A percentile compares a stretch with the other conserved stretches of the same genome.
Conservation (phyloP, 768 basidiomycete species). For the Brasilioporus rufonigricans region DNA sequence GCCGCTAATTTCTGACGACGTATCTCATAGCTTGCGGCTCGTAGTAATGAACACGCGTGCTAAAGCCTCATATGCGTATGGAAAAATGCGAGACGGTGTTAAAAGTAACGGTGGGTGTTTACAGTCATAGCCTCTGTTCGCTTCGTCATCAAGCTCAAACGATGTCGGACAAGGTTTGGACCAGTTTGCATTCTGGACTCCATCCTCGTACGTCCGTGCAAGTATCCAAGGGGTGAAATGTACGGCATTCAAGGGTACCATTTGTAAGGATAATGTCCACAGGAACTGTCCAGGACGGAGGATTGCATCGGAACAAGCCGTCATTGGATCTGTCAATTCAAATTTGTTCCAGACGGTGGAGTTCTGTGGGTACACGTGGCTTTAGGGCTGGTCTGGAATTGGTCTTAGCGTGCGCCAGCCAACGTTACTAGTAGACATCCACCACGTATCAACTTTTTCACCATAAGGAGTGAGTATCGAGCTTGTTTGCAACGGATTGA, state of each 20-base stretch:
- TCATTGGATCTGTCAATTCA: neutral
- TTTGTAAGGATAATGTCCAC: slow-evolving; percentile 13
- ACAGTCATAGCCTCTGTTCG: slow-evolving; percentile 1
- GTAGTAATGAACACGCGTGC: neutral
- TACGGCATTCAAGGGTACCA: slow-evolving; percentile 18
- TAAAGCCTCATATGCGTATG: neutral
- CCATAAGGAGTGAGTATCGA: slow-evolving; percentile 20
- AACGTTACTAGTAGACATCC: slow-evolving; percentile 5
- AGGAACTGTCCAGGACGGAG: slow-evolving; percentile 16
- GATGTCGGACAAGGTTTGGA: slow-evolving; percentile 5
- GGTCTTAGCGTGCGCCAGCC: neutral
- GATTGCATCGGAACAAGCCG: slow-evolving; percentile 3
- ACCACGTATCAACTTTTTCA: slow-evolving; percentile 1
- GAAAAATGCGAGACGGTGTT: neutral
- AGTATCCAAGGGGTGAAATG: neutral
- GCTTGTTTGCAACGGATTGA: neutral
- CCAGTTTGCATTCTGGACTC: slow-evolving; percentile 7
- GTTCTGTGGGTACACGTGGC: slow-evolving; percentile 10
- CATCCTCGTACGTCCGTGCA: neutral
- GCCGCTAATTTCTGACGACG: slow-evolving; percentile 9
- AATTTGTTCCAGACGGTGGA: slow-evolving; percentile 5
- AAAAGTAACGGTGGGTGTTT: neutral
- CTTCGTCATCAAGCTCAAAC: neutral
- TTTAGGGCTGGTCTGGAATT: slow-evolving; percentile 30
- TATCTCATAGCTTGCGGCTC: slow-evolving; percentile 8